A percentile compares a stretch with the other conserved stretches of the same genome.
Evolutionary conservation across 441 rosid genomes (phyloP).

Genomic region (Raphanus hybrid): DNA sequence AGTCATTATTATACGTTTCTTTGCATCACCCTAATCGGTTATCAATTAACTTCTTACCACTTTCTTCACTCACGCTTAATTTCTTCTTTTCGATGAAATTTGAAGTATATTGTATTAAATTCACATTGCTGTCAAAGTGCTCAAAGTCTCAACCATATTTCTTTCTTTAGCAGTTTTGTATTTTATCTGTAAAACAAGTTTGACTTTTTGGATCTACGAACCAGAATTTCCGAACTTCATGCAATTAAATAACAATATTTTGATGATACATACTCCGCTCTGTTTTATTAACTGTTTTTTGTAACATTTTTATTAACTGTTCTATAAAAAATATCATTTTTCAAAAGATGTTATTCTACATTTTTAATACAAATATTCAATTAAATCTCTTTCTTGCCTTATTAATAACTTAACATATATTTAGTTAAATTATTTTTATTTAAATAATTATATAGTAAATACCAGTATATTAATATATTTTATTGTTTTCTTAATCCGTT

Average conservation of each 20-base stretch:
- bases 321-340: no score
- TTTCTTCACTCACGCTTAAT: background rate
- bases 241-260: background rate
- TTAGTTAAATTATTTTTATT: no score
- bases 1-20: background rate
- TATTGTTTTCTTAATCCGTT: no score
- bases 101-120: conserved; percentile 28
- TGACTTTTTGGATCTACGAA: conserved; percentile 38
- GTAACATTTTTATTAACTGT: no score
- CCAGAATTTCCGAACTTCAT: background rate
- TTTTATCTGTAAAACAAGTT: conserved; percentile 36
- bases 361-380: no score
- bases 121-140: conserved; percentile 40
- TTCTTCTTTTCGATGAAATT: conserved; percentile 23
- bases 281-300: no score
- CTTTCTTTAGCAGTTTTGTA: conserved; percentile 26
- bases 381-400: no score
- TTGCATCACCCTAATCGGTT: conserved; percentile 10
- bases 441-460: no score
- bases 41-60: background rate
- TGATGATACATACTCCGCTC: background rate
- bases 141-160: conserved; percentile 36
- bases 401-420: no score
- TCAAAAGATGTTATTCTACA: no score
- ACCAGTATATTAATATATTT: no score